Base-by-base conservation (phyloP, 1,284 basidiomycete species). In the Fomes fomentarius region DNA sequence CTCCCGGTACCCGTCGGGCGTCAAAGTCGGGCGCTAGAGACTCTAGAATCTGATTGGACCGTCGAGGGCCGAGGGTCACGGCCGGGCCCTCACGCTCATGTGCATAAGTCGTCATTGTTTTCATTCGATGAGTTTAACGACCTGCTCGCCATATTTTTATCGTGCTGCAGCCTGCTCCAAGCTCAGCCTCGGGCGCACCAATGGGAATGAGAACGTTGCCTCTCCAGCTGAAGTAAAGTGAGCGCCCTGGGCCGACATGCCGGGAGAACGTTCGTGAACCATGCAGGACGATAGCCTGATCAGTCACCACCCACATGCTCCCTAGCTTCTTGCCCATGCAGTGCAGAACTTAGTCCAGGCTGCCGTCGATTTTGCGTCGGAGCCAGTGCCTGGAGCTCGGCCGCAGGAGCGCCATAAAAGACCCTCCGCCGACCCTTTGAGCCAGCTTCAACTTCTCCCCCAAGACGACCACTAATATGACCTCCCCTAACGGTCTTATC, bases 401-500 rank as follows among this genome's bases (percentile, higher is more conserved):
- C 14, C 12, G 24, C 26, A 30, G n/a, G n/a, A 17, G 33, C 14
- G 21, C 7, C 19, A 31, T 47, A 34, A 25, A 49, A 45, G 49
- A 38, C 19, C 21, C 28, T 6, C 15, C n/a, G 10, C 45, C 37
- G 15, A 10, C 7, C 21, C 8, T 14, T 12, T 4, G 17, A 6
- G 2, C 34, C 3, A 3, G 17, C 12, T 45, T 15, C 40, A 42
- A 8, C 22, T 31, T 40, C 7, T 37, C 8, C 37, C 47, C 30
- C 31, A 22, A 4, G 10, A 30, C 19, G 12, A 34, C 21, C 14
- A 25, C 26, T 22, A 19, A 50, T 39, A 75, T 75, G 73, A 57
- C 65, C 52, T 75, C 80, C 39, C 49, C 76, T 9, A 90, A 91
- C 69, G 82, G 81, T 41, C 75, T 93, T 21, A 72, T 93, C 50